phyloP scores from a whole-genome alignment of 345 rosid genomes.

The Bruguiera parviflora region DNA sequence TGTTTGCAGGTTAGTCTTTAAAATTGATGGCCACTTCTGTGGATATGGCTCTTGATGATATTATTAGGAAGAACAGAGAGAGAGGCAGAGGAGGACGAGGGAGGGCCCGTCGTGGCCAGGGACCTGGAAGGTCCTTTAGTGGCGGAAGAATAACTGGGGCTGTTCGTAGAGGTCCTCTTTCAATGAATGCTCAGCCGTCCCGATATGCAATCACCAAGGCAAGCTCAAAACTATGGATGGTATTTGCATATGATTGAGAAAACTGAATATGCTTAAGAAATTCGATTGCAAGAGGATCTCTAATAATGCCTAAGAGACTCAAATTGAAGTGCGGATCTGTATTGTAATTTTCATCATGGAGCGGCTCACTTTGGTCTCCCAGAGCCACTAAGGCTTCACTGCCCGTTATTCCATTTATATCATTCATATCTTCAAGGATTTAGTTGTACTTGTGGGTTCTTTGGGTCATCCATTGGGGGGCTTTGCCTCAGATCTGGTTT shows the following conservation, averaged over 20 bases:
- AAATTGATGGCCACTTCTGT: conserved; percentile 55
- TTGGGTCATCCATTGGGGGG: conserved; percentile 27
- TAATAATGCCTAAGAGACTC: background rate
- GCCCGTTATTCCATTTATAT: conserved; percentile 23
- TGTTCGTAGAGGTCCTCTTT: conserved; percentile 71
- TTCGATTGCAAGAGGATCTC: conserved; percentile 8
- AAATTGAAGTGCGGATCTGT: conserved; percentile 22
- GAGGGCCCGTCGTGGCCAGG: conserved; percentile 51
- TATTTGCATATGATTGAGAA: conserved; percentile 38
- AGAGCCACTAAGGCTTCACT: conserved; percentile 24
- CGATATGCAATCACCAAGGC: conserved; percentile 78
- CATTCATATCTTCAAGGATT: conserved; percentile 25
- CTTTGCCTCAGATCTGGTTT: conserved; percentile 27
- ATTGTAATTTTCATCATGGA: conserved; percentile 27
- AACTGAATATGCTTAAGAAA: conserved; percentile 35
- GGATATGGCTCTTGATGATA: conserved; percentile 88
- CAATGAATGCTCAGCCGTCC: conserved; percentile 67
- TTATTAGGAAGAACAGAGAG: conserved; percentile 58
- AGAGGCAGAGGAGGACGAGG: conserved; percentile 49
- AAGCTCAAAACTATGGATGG: conserved; percentile 74
- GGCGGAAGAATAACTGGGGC: conserved; percentile 69
- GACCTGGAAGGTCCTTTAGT: conserved; percentile 31
- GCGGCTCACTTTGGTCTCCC: conserved; percentile 37
- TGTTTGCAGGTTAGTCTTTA: background rate
- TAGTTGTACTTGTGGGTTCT: conserved; percentile 33